Conservation (phyloP, 1,139 yeast species). For the Debaryomyces psychrophilus region DNA sequence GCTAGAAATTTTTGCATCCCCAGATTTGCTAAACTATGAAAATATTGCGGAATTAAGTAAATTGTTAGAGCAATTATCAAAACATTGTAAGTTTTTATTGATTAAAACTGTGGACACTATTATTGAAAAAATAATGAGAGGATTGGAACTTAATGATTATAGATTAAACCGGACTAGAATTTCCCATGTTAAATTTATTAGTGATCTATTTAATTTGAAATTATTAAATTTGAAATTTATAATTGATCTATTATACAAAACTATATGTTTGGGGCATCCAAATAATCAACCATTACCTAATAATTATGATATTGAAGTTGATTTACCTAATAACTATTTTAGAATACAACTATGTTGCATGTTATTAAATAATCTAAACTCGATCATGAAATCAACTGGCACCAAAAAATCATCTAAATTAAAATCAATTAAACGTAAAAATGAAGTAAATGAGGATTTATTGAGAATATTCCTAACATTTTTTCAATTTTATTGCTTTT, state of each 20-base stretch:
- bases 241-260: conserved; percentile 57
- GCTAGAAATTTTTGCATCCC: conserved; percentile 57
- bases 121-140: conserved; percentile 63
- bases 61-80: conserved; percentile 43
- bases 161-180: conserved; percentile 62
- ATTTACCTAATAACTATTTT: conserved; percentile 70
- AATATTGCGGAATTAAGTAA: conserved; percentile 54
- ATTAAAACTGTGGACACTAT: conserved; percentile 62
- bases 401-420: conserved; percentile 6
- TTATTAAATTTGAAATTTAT: conserved; percentile 53
- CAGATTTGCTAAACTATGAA: conserved; percentile 65
- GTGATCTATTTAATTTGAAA: conserved; percentile 55
- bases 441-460: conserved; percentile 24
- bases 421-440: conserved; percentile 10
- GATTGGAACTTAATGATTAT: conserved; percentile 68
- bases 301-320: conserved; percentile 45
- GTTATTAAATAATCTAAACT: conserved; percentile 26
- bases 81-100: conserved; percentile 39
- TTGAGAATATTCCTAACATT: conserved; percentile 56
- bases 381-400: conserved; percentile 7
- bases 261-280: conserved; percentile 70
- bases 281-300: conserved; percentile 61
- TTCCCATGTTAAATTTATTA: conserved; percentile 62
- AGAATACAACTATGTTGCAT: conserved; percentile 59
- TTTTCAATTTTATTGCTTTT: conserved; percentile 74